phyloP scores from a whole-genome alignment of 129 eudicot genomes.

The Flaveria sonorensis region DNA sequence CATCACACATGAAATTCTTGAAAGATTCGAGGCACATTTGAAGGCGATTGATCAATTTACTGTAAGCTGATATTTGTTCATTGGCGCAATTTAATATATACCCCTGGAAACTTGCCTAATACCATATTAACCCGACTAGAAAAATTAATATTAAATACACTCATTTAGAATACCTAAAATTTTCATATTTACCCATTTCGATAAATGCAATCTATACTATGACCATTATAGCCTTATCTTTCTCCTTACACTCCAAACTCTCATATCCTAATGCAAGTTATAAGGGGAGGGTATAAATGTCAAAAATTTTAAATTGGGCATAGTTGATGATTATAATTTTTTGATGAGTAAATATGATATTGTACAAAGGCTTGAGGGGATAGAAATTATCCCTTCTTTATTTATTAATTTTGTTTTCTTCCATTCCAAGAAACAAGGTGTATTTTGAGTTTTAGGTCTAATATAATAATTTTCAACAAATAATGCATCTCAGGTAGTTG shows the following conservation, averaged over 20 bases:
- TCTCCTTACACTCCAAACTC: background rate
- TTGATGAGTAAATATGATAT: slow-evolving; percentile 1
- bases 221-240: background rate
- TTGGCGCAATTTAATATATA: background rate
- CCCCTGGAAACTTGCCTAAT: background rate
- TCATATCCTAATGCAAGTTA: background rate
- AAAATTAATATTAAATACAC: background rate
- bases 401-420: slow-evolving; percentile 13
- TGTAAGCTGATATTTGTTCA: slow-evolving; percentile 44
- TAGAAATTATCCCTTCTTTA: background rate
- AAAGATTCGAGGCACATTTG: slow-evolving; percentile 92
- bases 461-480: slow-evolving; percentile 1
- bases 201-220: background rate
- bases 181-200: background rate
- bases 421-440: slow-evolving; percentile 9
- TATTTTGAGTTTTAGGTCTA: background rate
- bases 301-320: background rate
- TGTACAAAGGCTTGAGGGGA: background rate
- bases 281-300: slow-evolving; percentile 2
- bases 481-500: slow-evolving; percentile 64
- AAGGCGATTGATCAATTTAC: slow-evolving; percentile 78
- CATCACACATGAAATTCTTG: slow-evolving; percentile 82
- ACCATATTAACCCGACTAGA: background rate
- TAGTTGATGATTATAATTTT: background rate
- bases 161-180: background rate